phyloP scores from a whole-genome alignment of 768 basidiomycete genomes.

The Mycena leptocephala region DNA sequence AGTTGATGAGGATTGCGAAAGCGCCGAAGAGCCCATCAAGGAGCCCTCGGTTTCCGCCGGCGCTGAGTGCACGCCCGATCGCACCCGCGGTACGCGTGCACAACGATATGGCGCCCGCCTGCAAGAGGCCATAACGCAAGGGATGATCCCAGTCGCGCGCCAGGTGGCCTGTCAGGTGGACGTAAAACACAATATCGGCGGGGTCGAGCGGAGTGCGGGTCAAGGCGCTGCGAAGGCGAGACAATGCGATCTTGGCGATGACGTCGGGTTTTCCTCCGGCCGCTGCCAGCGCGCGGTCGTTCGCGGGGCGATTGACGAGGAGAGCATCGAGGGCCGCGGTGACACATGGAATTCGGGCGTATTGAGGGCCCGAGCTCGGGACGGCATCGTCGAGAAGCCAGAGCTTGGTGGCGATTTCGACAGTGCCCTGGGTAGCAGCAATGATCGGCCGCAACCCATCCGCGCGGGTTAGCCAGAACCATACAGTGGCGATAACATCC shows the following conservation, averaged over 20 bases:
- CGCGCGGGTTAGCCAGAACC: conserved; percentile 47
- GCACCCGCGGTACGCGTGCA: conserved; percentile 50
- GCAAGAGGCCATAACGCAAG: conserved; percentile 51
- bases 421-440: conserved; percentile 46
- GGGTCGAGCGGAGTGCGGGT: conserved; percentile 37
- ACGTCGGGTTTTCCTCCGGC: conserved; percentile 46
- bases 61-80: conserved; percentile 41
- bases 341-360: conserved; percentile 43
- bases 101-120: conserved; percentile 47
- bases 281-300: conserved; percentile 48
- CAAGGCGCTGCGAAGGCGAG: conserved; percentile 44
- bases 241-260: conserved; percentile 47
- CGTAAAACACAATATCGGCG: conserved; percentile 39
- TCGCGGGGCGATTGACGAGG: conserved; percentile 38
- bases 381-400: conserved; percentile 51
- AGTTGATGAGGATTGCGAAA: conserved; percentile 53
- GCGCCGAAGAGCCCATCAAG: conserved; percentile 46
- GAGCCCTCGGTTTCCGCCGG: conserved; percentile 34
- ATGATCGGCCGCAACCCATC: conserved; percentile 48
- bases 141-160: conserved; percentile 46
- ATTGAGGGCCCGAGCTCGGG: conserved; percentile 32
- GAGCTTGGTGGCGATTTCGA: conserved; percentile 54
- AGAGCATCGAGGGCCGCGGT: conserved; percentile 51
- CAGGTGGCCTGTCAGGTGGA: conserved; percentile 52
- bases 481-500: conserved; percentile 47